Base-by-base conservation (phyloP, 192 early-diverging fungal genomes). In the Piromyces finnis region DNA sequence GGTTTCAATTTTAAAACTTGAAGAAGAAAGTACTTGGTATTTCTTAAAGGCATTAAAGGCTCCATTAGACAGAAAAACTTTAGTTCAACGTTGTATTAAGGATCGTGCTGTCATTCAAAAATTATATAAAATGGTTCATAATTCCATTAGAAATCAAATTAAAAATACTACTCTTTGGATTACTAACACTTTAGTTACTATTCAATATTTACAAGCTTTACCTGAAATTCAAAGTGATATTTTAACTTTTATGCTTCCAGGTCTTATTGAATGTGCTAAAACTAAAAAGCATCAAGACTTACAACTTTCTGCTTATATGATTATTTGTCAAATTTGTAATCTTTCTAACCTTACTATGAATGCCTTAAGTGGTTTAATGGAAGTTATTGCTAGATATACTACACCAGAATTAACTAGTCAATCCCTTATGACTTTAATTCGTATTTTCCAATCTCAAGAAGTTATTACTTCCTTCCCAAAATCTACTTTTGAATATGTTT, bases 51-150 rank as follows among this genome's bases (percentile, higher is more conserved):
- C 79, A 37, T 29, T 35, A 22, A 84, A 85, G 29, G 81, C 90
- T 28, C 90, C 92, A 28, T 81, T 97, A 77, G 91, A 91, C 29
- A 90, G 96, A 37, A 83, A 82, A 14, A 85, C 88, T n/a, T 82
- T 98, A 35, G 87, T 96, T 41, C 87, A 93, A 51, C 87, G 89
- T 77, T 91, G 91, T 83, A 79, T 85, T 32, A 90, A 89, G 79
- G 94, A 95, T 82, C 83, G 89, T 17, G 87, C 90, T 12, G 77
- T 97, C 12, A 84, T 96, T 27, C 88, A 93, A 80, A 96, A 94
- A 82, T 86, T 98, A 28, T 95, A 91, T 84, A 84, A 32, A 28
- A 30, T 79, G 29, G 80, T 35, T 37, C 77, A 37, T 78, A 79
- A 77, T 28, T 35, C 51, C 26, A 78, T 36, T 30, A 80, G 78